Base-by-base conservation (phyloP, 108 stramenopile species). In the Phaeodactylum tricornutum region DNA sequence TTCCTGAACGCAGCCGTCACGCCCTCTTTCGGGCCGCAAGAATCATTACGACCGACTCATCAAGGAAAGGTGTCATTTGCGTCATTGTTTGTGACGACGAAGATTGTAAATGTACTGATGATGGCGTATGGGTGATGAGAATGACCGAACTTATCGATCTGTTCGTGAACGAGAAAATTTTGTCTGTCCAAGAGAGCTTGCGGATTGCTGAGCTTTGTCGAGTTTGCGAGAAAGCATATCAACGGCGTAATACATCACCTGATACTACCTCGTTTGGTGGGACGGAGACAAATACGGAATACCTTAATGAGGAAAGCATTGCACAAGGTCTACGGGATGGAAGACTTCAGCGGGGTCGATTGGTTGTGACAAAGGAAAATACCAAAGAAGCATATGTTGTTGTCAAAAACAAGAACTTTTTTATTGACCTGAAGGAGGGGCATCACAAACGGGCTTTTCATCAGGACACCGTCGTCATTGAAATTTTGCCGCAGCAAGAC, bases 391-490 rank as follows among this genome's bases (percentile, higher is more conserved):
- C 43, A 19, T 68, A 44, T 29, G 59, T 69, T 2, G 39, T 42
- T 27, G 24, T 23, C 4, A 28, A 50, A 23, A 17, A 12, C n/a
- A 36, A 23, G 19, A 25, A 48, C 0, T 69, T 55, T 29, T 77
- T 64, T 50, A 45, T 77, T 27, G 43, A 72, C 51, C 45, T 55
- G 32, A 2, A 21, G 34, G 43, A 15, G n/a, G 71, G 71, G 16
- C 38, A 72, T 44, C 70, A 70, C 48, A 69, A 77, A 45, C 66
- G 71, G n/a, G 57, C 71, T 26, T 43, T 77, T 11, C 67, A 72
- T 55, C 52, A 62, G 9, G 75, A 77, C 43, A 44, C 62, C 15
- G 75, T 77, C 6, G 44, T 77, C 2, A 49, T 77, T 3, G 25
- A 72, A 44, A 54, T 53, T 16, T 39, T 77, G 15, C 54, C 64